Evolutionary conservation across 2,329 filamentous ascomycete genomes (phyloP).

Genomic region (Chaetomium strumarium): DNA sequence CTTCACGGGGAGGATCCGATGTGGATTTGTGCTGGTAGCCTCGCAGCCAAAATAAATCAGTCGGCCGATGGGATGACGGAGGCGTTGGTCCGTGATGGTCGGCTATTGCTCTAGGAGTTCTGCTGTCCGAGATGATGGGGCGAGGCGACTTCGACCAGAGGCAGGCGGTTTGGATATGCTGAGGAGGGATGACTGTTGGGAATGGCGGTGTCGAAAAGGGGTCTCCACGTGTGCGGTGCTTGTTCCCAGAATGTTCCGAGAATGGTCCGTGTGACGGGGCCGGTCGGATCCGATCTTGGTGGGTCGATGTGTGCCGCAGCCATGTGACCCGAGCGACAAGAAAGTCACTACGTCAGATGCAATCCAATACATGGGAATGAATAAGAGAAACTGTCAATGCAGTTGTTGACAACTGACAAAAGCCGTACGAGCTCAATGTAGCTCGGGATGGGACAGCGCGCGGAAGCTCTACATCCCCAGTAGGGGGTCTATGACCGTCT

Average conservation of each 20-base stretch:
- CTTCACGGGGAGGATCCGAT: background rate
- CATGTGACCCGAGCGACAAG: slow-evolving; percentile 17
- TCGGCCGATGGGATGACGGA: slow-evolving; percentile 9
- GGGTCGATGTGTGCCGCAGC: slow-evolving; percentile 18
- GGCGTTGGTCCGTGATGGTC: background rate
- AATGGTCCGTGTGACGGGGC: slow-evolving; percentile 7
- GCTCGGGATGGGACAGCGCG: background rate
- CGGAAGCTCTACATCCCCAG: background rate
- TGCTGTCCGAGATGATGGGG: background rate
- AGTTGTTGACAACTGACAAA: slow-evolving; percentile 4
- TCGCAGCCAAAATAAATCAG: background rate
- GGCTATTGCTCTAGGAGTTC: background rate
- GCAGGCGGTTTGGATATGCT: background rate
- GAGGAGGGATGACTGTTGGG: slow-evolving; percentile 7
- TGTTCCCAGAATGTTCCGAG: slow-evolving; percentile 5
- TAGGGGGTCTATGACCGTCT: no score
- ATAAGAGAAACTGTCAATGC: slow-evolving; percentile 10
- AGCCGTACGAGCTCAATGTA: background rate
- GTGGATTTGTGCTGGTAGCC: slow-evolving; percentile 1
- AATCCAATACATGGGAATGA: background rate
- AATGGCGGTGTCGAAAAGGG: slow-evolving; percentile 24
- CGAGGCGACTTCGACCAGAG: background rate
- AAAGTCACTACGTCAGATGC: background rate
- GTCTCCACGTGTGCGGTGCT: background rate
- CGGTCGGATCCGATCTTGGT: slow-evolving; percentile 23